phyloP scores from a whole-genome alignment of 352 stramenopile genomes.

The Aphanomyces invadans region DNA sequence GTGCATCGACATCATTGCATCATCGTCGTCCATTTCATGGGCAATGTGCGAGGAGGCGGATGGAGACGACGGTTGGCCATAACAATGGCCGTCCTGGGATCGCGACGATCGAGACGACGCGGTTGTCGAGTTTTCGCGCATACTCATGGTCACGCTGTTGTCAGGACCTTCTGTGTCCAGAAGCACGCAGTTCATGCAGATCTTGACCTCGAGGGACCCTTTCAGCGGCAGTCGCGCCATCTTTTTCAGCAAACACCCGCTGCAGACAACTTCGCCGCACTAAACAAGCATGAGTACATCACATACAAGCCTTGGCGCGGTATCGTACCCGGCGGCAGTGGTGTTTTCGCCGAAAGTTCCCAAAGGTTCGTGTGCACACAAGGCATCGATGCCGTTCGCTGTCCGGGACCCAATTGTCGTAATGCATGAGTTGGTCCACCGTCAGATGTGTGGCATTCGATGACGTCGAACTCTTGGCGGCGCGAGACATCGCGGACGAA shows the following conservation, averaged over 20 bases:
- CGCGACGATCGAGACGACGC: slow-evolving; percentile 5
- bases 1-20: background rate
- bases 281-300: slow-evolving; percentile 27
- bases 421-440: slow-evolving; percentile 19
- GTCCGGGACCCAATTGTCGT: slow-evolving; percentile 24
- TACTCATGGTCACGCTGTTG: background rate
- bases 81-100: background rate
- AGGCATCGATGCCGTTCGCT: slow-evolving; percentile 16
- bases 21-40: background rate
- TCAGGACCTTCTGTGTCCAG: slow-evolving; percentile 12
- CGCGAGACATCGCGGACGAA: slow-evolving; percentile 1
- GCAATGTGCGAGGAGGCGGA: background rate
- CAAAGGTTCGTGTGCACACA: slow-evolving; percentile 24
- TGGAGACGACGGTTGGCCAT: background rate
- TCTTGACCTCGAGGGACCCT: slow-evolving; percentile 69
- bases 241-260: slow-evolving; percentile 83
- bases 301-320: too few species aligned
- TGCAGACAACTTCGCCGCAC: slow-evolving; percentile 82
- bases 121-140: background rate
- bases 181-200: slow-evolving; percentile 86
- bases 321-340: slow-evolving; percentile 18
- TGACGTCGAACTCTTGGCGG: background rate
- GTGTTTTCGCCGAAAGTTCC: slow-evolving; percentile 23
- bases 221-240: slow-evolving; percentile 77
- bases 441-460: slow-evolving; percentile 1